phyloP scores from a whole-genome alignment of 805 yeast genomes.

The Saccharomycopsis sp. region DNA sequence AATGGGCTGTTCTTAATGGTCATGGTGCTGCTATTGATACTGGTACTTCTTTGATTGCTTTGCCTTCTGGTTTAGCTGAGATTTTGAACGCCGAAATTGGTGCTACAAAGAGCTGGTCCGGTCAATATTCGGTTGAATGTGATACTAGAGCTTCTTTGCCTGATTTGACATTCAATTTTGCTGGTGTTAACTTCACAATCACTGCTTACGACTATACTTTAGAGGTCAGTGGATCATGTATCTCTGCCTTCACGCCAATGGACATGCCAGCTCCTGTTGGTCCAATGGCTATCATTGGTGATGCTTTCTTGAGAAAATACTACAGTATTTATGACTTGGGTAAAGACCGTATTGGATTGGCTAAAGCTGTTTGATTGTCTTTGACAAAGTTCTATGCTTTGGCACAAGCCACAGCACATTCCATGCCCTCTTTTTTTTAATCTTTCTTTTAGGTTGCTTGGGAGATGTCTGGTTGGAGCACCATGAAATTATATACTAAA shows the following conservation, averaged over 20 bases:
- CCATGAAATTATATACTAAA: no score
- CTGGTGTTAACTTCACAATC: slow-evolving; percentile 88
- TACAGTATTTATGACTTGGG: slow-evolving; percentile 92
- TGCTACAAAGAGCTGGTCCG: slow-evolving; percentile 95
- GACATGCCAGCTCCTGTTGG: slow-evolving; percentile 97
- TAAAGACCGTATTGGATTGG: slow-evolving; percentile 91
- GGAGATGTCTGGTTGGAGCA: no score
- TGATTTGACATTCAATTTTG: slow-evolving; percentile 83
- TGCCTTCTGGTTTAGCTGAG: slow-evolving; percentile 95
- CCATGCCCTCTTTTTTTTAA: no score
- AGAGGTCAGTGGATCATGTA: slow-evolving; percentile 92
- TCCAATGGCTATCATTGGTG: slow-evolving; percentile 93
- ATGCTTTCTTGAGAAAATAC: slow-evolving; percentile 91
- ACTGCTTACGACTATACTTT: slow-evolving; percentile 86
- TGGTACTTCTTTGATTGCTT: slow-evolving; percentile 92
- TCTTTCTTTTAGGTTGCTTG: not conserved
- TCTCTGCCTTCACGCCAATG: slow-evolving; percentile 94
- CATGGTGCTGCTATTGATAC: slow-evolving; percentile 98
- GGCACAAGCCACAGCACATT: no score
- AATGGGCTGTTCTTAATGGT: slow-evolving; percentile 71
- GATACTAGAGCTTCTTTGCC: slow-evolving; percentile 77
- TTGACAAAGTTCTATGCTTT: no score
- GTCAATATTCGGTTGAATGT: slow-evolving; percentile 94
- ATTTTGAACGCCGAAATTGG: slow-evolving; percentile 93
- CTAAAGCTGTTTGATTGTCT: slow-evolving; percentile 47